Evolutionary conservation across 331 rosid species (phyloP), one percentile per base, ranked within the genome.

Genomic region (Acacia concinna): DNA sequence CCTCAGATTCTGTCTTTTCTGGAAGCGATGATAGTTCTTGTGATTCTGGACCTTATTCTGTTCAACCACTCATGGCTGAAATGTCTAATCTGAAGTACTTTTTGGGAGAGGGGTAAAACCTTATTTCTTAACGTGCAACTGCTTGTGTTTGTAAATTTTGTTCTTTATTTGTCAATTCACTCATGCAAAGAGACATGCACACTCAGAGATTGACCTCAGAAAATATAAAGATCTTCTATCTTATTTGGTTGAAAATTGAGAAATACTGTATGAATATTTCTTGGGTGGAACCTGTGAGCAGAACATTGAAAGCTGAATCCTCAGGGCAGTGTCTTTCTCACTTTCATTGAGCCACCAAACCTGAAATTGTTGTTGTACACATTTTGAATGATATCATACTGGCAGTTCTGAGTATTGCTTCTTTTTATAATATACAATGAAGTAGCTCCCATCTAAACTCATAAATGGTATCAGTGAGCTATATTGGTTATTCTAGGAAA

Each of bases 21-120:
- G 75, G 88, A 56, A 83, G 73, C 66, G 34, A 76, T 47, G 87
- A 85, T 67, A 69, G 28, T 23, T 49, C 79, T n/a, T 76, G 51
- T 84, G 88, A 51, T 79, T 82, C 84, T 67, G 76, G 75, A 51
- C 91, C 81, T 62, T 81, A 78, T 84, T 84, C 88, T 5, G 73
- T 85, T 73, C 92, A 73, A 75, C 80, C 78, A 23, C 88, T 87
- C 27, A 80, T 93, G 87, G 85, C 84, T 74, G 91, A 83, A 66
- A 86, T 95, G 97, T 87, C 93, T 66, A 69, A 68, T 74, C 81
- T 81, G 69, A 89, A 89, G 71, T 88, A 93, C 87, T 60, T 62
- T 41, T 49, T 93, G 59, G 98, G 97, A 87, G 91, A 95, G 80
- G 97, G 99, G 99, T 95, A 91, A 81, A 60, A 27, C 49, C 83